Percentiles rank a stretch among this genome's conserved stretches.
phyloP scores from a whole-genome alignment of 306 rosid genomes.

The Erythrophleum fordii region DNA sequence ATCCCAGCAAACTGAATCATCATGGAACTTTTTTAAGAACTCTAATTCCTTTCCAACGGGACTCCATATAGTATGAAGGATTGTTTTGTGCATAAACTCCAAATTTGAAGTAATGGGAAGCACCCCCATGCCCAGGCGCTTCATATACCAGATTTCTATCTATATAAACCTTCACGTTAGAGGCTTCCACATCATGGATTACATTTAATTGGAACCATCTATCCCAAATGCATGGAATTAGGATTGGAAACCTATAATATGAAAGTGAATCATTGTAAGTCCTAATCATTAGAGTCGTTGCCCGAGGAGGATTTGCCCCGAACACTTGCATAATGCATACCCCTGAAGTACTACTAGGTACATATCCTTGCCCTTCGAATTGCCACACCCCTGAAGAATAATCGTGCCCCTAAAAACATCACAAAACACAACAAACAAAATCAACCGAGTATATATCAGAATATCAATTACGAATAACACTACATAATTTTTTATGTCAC shows the following conservation, averaged over 20 bases:
- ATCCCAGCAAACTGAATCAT: not conserved
- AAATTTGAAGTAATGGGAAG: slow-evolving; percentile 46
- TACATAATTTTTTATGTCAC: too few species aligned
- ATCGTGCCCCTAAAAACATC: slow-evolving; percentile 36
- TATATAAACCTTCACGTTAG: slow-evolving; percentile 41
- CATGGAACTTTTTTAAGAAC: slow-evolving; percentile 9
- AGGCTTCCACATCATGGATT: slow-evolving; percentile 46
- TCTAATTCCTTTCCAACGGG: slow-evolving; percentile 54
- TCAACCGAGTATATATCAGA: too few species aligned
- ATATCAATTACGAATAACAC: too few species aligned
- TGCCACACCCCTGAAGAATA: slow-evolving; percentile 50
- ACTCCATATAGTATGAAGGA: slow-evolving; percentile 44
- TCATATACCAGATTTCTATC: slow-evolving; percentile 33
- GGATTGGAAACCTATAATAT: slow-evolving; percentile 36
- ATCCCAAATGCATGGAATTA: slow-evolving; percentile 28
- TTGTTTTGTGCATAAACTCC: slow-evolving; percentile 47
- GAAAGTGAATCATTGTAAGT: slow-evolving; percentile 42
- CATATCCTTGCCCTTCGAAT: slow-evolving; percentile 47
- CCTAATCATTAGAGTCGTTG: slow-evolving; percentile 46
- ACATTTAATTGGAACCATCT: slow-evolving; percentile 48
- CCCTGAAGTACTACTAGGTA: slow-evolving; percentile 40
- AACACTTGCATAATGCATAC: slow-evolving; percentile 55
- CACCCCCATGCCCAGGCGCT: slow-evolving; percentile 37
- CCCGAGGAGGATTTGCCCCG: slow-evolving; percentile 36
- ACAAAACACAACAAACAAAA: too few species aligned